These are phyloP conservation scores for Collybia sp. DNA, from an alignment of 768 basidiomycete genomes.

Conservation along the genomic window DNA sequence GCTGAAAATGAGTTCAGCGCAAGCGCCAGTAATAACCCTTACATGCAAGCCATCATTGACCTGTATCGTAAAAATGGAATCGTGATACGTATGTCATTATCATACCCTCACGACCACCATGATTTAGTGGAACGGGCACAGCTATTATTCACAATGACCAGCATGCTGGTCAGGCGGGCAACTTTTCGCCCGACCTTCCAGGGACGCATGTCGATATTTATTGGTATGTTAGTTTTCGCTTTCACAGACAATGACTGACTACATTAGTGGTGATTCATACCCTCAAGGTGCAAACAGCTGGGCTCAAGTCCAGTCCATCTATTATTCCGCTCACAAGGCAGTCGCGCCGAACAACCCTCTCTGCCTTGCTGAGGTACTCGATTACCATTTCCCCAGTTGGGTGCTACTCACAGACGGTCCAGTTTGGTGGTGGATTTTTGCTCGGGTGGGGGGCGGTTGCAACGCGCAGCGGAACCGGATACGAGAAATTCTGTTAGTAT, in stretches of 20 bases:
- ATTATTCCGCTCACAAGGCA: conserved; percentile 38
- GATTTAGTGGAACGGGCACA: conserved; percentile 7
- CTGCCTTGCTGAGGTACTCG: conserved; percentile 41
- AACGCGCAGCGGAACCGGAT: conserved; percentile 41
- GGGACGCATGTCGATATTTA: conserved; percentile 45
- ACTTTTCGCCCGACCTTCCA: conserved; percentile 44
- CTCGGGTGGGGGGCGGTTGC: conserved; percentile 35
- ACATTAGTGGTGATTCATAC: conserved; percentile 44
- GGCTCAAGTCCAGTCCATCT: conserved; percentile 46
- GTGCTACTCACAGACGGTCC: not conserved
- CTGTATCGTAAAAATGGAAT: conserved; percentile 40
- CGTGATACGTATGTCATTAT: conserved; percentile 34
- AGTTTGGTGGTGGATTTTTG: conserved; percentile 48
- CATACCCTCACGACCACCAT: not conserved
- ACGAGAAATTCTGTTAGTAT: conserved; percentile 43
- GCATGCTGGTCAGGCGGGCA: conserved; percentile 40
- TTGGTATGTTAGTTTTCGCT: conserved; percentile 22
- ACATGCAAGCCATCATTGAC: conserved; percentile 47
- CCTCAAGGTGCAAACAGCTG: conserved; percentile 43
- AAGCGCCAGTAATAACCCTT: conserved; percentile 34
- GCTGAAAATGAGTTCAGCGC: conserved; percentile 54
- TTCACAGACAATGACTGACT: not conserved
- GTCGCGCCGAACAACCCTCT: conserved; percentile 43
- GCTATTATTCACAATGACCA: conserved; percentile 48
- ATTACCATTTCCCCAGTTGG: not conserved